Base-by-base conservation (phyloP, 2,329 filamentous ascomycete species). In the Hirsutella thompsonii region DNA sequence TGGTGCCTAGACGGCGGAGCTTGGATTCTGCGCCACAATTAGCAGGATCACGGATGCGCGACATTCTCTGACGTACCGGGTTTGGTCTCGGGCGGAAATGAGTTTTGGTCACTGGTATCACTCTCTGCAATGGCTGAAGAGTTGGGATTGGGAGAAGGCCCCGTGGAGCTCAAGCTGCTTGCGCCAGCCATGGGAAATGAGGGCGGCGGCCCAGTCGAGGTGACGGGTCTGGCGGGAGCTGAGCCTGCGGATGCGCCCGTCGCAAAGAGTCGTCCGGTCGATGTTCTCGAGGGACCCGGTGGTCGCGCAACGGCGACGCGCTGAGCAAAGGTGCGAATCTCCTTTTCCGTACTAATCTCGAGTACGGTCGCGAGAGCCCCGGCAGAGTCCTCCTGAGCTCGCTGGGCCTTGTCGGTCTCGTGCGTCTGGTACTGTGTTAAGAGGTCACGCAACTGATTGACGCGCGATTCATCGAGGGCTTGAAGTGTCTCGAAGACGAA, bases 401-500 rank as follows among this genome's bases (percentile, higher is more conserved):
- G 76, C 59, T 94, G 84, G 14, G 90, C 79, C 50, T 85, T 79
- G 56, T 98, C 92, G 21, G 86, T 76, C 59, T 96, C 90, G 56
- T 94, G 83, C 0, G 92, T 98, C 60, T 94, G 81, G 52, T 90
- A 83, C 55, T 95, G 89, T 1, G 92, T 96, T 45, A 98, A 72
- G 33, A 85, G 76, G 60, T 96, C 90, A 46, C 90, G 83, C 44
- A 98, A 70, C 55, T 93, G 83, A 59, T 95, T 94, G 49, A 93
- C 69, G 42, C 92, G 79, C 51, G 76, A 81, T 65, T 98, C 92
- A 56, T 98, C 92, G 26, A 93, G 68, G 5, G 85, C 82, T 59
- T 98, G 92, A 20, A 98, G 74, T 45, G 81, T 83, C 62, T 98
- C 92, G 55, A 94, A 95, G 45, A 95, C 83, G 61, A 86, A 96